phyloP scores from a whole-genome alignment of 225 moss, liverwort and hornwort species.

The Antitrichia curtipendula region DNA sequence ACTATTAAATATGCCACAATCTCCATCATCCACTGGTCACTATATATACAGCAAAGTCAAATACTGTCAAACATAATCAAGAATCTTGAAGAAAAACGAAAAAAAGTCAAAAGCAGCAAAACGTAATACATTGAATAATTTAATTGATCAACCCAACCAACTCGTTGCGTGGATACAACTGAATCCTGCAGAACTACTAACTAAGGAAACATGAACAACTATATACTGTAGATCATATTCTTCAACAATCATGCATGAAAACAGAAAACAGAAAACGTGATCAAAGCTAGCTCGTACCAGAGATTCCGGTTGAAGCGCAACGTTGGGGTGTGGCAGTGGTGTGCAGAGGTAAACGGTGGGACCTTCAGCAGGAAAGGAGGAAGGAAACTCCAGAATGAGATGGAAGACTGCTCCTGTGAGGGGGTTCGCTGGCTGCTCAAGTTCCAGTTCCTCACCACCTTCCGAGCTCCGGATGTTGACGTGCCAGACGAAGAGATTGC shows the following conservation, averaged over 20 bases:
- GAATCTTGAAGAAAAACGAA: too few relatives aligned
- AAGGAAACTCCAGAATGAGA: background rate
- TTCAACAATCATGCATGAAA: background rate
- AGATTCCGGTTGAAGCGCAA: background rate
- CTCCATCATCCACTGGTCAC: background rate
- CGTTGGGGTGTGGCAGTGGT: background rate
- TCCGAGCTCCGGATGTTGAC: background rate
- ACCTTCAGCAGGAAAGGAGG: background rate
- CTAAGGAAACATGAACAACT: background rate
- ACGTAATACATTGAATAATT: background rate
- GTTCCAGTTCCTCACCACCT: background rate
- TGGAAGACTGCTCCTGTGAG: background rate
- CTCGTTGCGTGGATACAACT: background rate
- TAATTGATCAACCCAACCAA: background rate
- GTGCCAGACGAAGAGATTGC: background rate
- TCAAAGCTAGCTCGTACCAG: background rate
- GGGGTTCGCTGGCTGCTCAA: background rate
- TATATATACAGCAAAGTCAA: too few relatives aligned
- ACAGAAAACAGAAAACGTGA: background rate
- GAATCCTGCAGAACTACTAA: background rate
- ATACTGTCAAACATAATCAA: too few relatives aligned
- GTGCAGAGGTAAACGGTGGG: background rate
- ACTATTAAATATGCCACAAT: background rate
- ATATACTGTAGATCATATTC: background rate
- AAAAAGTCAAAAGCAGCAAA: background rate